phyloP scores from a whole-genome alignment of 202 grass and related monocot genomes.

The Panicum virgatum region DNA sequence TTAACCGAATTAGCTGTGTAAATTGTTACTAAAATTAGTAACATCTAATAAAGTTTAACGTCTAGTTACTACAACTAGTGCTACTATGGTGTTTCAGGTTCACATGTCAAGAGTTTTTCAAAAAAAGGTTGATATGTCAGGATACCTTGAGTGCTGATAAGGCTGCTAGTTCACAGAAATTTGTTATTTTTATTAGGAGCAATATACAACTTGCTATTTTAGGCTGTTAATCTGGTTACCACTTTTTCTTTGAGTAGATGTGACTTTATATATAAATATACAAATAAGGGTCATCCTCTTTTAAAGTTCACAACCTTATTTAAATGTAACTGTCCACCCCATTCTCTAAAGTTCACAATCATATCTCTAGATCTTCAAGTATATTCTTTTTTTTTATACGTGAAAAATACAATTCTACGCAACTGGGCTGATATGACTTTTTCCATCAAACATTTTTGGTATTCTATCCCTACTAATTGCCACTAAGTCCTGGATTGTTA shows the following conservation, averaged over 20 bases:
- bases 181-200: neutral
- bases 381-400: neutral
- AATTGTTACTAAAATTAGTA: neutral
- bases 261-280: neutral
- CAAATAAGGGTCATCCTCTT: neutral
- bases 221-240: neutral
- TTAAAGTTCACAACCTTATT: neutral
- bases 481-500: neutral
- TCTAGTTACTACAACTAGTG: neutral
- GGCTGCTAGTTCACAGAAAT: neutral
- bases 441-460: neutral
- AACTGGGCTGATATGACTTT: neutral
- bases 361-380: neutral
- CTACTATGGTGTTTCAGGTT: neutral
- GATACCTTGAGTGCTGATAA: neutral
- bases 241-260: neutral
- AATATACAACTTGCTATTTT: constrained; percentile 1
- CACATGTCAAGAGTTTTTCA: neutral
- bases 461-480: neutral
- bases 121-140: neutral
- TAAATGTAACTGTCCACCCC: neutral
- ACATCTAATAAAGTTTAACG: neutral
- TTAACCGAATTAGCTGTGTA: neutral
- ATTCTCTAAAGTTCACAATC: neutral
- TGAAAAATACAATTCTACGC: neutral